Base-by-base conservation (phyloP, 1,139 yeast species). In the Pichia sp. region DNA sequence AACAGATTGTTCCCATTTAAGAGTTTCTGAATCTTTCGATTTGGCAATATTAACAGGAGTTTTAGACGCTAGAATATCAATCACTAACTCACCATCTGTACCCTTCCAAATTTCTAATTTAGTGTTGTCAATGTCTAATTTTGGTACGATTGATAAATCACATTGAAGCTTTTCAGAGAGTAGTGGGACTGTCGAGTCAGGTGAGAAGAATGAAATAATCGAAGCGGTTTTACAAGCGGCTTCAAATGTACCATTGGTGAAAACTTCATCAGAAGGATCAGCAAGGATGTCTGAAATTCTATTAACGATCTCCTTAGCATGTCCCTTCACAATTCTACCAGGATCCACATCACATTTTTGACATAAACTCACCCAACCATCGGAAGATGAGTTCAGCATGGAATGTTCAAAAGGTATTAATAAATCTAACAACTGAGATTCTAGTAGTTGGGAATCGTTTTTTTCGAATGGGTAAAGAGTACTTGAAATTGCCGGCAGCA, bases 1-100 rank as follows among this genome's bases (percentile, higher is more conserved):
- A 49, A 93, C 79, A 52, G 80, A 80, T 64, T 86, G 92, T 68
- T 93, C 99, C 98, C 99, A 93, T 65, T 88, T 84, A 59, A 81
- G 76, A 16, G 91, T 87, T 63, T 88, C 96, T 66, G 88, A 89
- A 64, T 91, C 97, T 65, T 83, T 89, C 5, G 60, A 58, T 46
- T 60, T 60, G n/a, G 54, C 55, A 36, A 58, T 46, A 40, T 50
- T 53, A 9, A 46, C 51, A 3, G 87, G 72, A 66, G 88, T 88
- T 64, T 87, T 88, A 57, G 74, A 75, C 33, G 65, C 67, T 51
- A 87, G 72, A 3, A 87, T 84, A 63, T 88, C 83, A 24, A 84
- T 73, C 1, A 87, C 95, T 53, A 89, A 70, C 55, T 79, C 83
- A 8, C 92, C 95, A 51, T 84, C 92, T 0, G 75, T 68, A 6